phyloP scores from a whole-genome alignment of 345 rosid species.

The Eucalyptus sp. region DNA sequence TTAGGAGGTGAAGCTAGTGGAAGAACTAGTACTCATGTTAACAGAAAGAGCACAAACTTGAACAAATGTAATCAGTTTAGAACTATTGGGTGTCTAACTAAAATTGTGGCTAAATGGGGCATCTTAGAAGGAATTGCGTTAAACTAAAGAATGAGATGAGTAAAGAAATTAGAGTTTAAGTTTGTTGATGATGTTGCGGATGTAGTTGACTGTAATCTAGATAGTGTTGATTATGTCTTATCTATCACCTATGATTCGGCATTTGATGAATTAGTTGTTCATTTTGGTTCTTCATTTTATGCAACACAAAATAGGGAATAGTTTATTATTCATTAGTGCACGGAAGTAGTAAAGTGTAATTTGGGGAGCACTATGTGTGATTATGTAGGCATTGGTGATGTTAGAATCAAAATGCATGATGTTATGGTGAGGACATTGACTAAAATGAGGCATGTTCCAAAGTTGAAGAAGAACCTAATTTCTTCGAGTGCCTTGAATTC shows the following conservation, averaged over 20 bases:
- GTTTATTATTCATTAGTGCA: neutral
- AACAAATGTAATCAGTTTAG: neutral
- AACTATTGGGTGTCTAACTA: accelerated
- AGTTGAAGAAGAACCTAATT: neutral
- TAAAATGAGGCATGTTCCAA: neutral
- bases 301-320: neutral
- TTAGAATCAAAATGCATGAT: neutral
- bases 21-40: neutral
- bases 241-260: neutral
- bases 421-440: neutral
- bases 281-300: neutral
- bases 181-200: neutral
- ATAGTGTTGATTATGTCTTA: neutral
- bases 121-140: neutral
- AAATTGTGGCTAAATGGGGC: neutral
- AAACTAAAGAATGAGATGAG: neutral
- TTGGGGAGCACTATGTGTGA: neutral
- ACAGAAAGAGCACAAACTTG: neutral
- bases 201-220: neutral
- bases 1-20: neutral
- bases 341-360: neutral
- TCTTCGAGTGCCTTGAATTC: neutral
- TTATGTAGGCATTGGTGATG: neutral
- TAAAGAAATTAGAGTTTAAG: neutral
- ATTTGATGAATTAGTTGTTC: neutral